Base-by-base conservation (phyloP, 2,329 filamentous ascomycete species). In the Mycogone perniciosa region DNA sequence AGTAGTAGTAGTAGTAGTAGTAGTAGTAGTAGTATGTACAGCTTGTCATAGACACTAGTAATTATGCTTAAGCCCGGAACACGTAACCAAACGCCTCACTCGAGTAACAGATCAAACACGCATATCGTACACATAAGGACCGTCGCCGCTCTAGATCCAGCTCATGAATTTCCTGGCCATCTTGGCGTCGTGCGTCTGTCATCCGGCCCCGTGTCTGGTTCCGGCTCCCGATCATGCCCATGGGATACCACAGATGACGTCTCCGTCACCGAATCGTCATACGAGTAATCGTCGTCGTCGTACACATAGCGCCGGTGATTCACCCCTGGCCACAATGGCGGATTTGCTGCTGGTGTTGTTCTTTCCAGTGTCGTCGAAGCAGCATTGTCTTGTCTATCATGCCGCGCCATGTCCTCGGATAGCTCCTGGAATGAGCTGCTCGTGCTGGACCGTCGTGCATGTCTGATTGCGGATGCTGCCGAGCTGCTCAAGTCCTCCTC, bases 271-370 rank as follows among this genome's bases (percentile, higher is more conserved):
- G 62, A 64, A 6, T 58, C 62, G 26, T 63, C 63, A 31, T 64
- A 65, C 7, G 63, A 63, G 45, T 61, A 61, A 41, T 66, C 65
- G 41, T 67, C 64, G 33, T 70, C 67, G 26, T 70, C 65, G 45
- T 66, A 65, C 30, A 56, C 54, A 48, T 48, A 31, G 10, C 54
- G 56, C 40, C 66, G 61, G 6, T 65, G 58, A 46, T 65, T 60
- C 4, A 73, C 68, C 8, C 71, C 71, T 2, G 70, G 69, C 71
- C 71, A 73, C n/a, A 73, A 59, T 2, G 71, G 71, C n/a, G 71
- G 71, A 20, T 67, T 67, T 13, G 58, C 64, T 1, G 62, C 46
- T 9, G 67, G 62, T 9, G 67, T 56, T 9, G 59, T 56, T n/a
- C 50, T 38, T 5, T 67, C 63, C 6, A 58, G 58, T 34, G 57